Evolutionary conservation across 2,329 filamentous ascomycete genomes (phyloP), one percentile per base, ranked within the genome.

Genomic region (Fusarium nematophilum): DNA sequence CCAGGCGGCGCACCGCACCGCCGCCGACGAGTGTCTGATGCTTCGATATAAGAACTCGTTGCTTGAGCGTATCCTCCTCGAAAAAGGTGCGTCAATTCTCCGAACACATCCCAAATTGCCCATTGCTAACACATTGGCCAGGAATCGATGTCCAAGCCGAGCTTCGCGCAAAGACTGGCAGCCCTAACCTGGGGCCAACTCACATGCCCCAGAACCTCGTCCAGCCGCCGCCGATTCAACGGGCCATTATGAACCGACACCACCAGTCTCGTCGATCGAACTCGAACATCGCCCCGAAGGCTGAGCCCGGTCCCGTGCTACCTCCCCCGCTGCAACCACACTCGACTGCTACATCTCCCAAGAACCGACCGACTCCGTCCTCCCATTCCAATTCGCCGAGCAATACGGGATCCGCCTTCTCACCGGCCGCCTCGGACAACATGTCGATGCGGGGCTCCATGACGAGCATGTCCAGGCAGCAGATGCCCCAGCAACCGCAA

Each of bases 71-170:
- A 96, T 99, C 71, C 84, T 99, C 47, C 84, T 99, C 30, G 95
- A 99, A 79, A 98, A 98, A 84, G 93, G 93, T 95, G 78, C 13
- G 62, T 55, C n/a, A 26, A 23, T 17, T 21, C 10, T n/a, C 5
- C 18, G 11, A 33, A 21, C 5, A 18, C 11, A 1, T 11, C 23
- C 15, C 10, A n/a, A 9, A n/a, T 13, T 15, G 8, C 31, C 4
- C 9, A 15, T 57, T 15, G 42, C 55, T 50, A 18, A 40, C 51
- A 55, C 18, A 25, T 52, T 46, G 38, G 25, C 6, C 37, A 96
- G 93, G 93, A 69, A 97, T 98, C 76, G 94, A 99, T 82, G 95
- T 99, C 42, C 93, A 98, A 79, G 91, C 93, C 62, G 95, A 98
- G 79, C 85, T 99, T 69, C 91, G 91, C 62, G 90, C 93, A 73